Conservation (phyloP, 129 eudicot species). For the Chrysanthemum seticuspe region DNA sequence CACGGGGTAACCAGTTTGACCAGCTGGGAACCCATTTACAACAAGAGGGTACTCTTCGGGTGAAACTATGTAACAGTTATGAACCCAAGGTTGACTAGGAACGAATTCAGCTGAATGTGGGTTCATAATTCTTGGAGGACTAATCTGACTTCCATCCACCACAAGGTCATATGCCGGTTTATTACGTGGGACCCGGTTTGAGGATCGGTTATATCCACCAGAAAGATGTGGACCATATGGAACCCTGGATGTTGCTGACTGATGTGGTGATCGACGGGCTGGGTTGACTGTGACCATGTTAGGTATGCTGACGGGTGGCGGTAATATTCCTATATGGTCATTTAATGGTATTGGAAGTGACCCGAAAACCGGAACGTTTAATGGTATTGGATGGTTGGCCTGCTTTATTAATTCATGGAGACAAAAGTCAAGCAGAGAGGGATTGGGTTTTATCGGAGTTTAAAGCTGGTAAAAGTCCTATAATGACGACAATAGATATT, state of each 20-base stretch:
- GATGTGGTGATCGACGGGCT: conserved; percentile 86
- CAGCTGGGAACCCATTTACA: conserved; percentile 36
- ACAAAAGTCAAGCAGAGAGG: too few species aligned
- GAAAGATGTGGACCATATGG: conserved; percentile 95
- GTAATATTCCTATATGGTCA: conserved; percentile 82
- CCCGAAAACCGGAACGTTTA: conserved; percentile 63
- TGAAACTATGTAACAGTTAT: conserved; percentile 64
- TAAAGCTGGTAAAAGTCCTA: too few species aligned
- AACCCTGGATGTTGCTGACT: conserved; percentile 93
- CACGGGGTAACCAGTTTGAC: conserved; percentile 34
- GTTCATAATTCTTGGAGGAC: conserved; percentile 75
- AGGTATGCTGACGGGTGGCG: conserved; percentile 76
- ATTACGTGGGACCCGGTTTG: conserved; percentile 56
- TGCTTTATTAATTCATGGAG: too few species aligned
- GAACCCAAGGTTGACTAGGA: conserved; percentile 84
- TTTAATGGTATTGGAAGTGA: conserved; percentile 58
- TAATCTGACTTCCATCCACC: conserved; percentile 57
- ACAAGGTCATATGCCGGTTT: conserved; percentile 58
- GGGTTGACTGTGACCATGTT: conserved; percentile 68
- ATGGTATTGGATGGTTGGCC: too few species aligned
- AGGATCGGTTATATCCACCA: conserved; percentile 75
- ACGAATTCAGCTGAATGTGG: conserved; percentile 98
- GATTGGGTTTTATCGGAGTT: too few species aligned
- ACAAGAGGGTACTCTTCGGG: conserved; percentile 46
- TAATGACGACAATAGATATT: too few species aligned